Evolutionary conservation across 1,284 basidiomycete species (phyloP).

Genomic region (Mycena citricolor): DNA sequence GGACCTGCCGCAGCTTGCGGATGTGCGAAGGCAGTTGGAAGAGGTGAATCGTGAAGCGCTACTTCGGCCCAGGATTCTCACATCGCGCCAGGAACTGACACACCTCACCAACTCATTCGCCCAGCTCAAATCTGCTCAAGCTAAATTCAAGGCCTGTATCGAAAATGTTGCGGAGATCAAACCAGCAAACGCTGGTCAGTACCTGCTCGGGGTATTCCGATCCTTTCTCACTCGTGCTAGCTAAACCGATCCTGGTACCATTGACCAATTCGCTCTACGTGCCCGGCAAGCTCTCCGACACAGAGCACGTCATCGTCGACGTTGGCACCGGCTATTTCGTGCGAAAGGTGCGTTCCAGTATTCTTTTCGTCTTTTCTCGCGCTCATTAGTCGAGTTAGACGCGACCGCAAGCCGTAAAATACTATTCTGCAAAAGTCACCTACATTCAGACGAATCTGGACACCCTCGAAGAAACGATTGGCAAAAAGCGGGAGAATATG

Average conservation of each 20-base stretch:
- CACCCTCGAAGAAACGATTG: constrained; percentile 80
- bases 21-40: constrained; percentile 87
- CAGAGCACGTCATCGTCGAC: constrained; percentile 90
- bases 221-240: constrained; percentile 40
- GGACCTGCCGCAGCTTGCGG: constrained; percentile 78
- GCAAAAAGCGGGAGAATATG: constrained; percentile 88
- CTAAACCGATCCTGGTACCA: constrained; percentile 87
- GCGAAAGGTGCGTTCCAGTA: constrained; percentile 70
- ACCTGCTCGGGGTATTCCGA: not conserved
- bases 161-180: constrained; percentile 82
- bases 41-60: constrained; percentile 52
- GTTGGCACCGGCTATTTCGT: constrained; percentile 97
- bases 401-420: constrained; percentile 72
- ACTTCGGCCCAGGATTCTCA: constrained; percentile 6
- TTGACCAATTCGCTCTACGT: constrained; percentile 95
- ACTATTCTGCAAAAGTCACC: constrained; percentile 76
- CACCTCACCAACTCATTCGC: constrained; percentile 92
- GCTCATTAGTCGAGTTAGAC: constrained; percentile 47
- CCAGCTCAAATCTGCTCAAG: constrained; percentile 90
- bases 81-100: constrained; percentile 72
- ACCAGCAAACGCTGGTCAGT: constrained; percentile 69
- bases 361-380: not conserved
- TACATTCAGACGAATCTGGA: constrained; percentile 82
- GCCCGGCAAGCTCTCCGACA: constrained; percentile 84
- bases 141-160: constrained; percentile 88